These are phyloP conservation scores for Globisporangium echinulatum DNA, from an alignment of 352 stramenopile species.

Conservation along the genomic window DNA sequence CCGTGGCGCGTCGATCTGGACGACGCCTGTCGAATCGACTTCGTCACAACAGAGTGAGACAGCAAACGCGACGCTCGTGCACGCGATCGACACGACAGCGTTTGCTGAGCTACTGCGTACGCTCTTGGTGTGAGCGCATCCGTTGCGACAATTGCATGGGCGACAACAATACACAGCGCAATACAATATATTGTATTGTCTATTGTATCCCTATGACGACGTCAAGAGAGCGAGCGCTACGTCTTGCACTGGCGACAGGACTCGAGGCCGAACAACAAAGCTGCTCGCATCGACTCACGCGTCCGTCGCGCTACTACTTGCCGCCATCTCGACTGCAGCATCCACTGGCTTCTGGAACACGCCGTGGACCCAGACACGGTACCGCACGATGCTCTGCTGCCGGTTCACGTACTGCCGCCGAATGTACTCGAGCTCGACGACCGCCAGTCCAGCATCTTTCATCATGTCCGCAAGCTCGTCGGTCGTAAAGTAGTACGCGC, in stretches of 20 bases:
- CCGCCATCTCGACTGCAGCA: neutral
- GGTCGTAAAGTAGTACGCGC: constrained; percentile 93
- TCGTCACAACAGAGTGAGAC: constrained; percentile 1
- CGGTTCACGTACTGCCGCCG: constrained; percentile 84
- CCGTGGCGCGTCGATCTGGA: constrained; percentile 48
- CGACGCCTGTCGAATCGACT: neutral
- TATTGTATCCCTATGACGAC: no score
- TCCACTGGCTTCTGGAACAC: constrained; percentile 74
- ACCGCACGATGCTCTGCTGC: constrained; percentile 79
- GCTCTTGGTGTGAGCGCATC: constrained; percentile 17
- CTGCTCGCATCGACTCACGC: neutral
- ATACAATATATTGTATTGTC: no score
- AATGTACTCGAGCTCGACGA: constrained; percentile 83
- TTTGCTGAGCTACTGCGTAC: constrained; percentile 57
- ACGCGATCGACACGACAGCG: constrained; percentile 44
- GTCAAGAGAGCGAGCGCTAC: neutral
- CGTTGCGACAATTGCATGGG: no score
- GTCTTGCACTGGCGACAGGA: neutral
- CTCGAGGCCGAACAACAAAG: neutral
- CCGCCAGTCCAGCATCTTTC: constrained; percentile 43
- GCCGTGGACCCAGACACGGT: constrained; percentile 84
- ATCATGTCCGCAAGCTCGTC: constrained; percentile 74
- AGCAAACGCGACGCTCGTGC: constrained; percentile 66
- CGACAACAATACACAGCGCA: no score
- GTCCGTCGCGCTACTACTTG: neutral